Conservation (phyloP, 108 stramenopile species). For the Cyclostephanos tholiformis region DNA sequence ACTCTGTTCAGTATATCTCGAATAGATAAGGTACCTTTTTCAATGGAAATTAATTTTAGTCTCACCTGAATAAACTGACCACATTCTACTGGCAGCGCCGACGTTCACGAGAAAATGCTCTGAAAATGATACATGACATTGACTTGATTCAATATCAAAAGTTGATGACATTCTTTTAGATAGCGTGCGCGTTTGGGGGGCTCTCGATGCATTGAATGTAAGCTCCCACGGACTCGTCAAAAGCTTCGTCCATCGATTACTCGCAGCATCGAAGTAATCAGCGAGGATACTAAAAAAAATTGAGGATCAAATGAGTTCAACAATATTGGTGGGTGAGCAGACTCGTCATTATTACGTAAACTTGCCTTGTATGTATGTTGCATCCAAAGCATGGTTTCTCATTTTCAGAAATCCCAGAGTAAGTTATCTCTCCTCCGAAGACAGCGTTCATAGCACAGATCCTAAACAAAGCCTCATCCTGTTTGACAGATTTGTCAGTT, state of each 20-base stretch:
- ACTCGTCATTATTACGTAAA: not conserved
- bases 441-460: constrained; percentile 65
- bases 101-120: constrained; percentile 84
- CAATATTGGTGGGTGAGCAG: not conserved
- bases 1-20: not conserved
- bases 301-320: not conserved
- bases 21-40: not conserved
- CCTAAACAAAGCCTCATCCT: constrained; percentile 82
- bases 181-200: constrained; percentile 50
- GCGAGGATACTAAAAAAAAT: constrained; percentile 55
- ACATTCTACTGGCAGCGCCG: constrained; percentile 77
- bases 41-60: constrained; percentile 1
- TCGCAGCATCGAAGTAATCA: constrained; percentile 80
- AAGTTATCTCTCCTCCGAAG: constrained; percentile 43
- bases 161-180: constrained; percentile 61
- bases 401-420: constrained; percentile 17
- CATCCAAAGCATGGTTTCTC: constrained; percentile 47
- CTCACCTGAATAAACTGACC: constrained; percentile 73
- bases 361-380: constrained; percentile 39
- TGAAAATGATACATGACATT: constrained; percentile 77
- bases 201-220: constrained; percentile 60
- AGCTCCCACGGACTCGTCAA: constrained; percentile 77
- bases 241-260: constrained; percentile 66
- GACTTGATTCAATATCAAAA: constrained; percentile 77
- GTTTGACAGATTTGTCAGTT: not conserved